Base-by-base conservation (phyloP, 106 monocot species). In the Amphibolis antarctica region DNA sequence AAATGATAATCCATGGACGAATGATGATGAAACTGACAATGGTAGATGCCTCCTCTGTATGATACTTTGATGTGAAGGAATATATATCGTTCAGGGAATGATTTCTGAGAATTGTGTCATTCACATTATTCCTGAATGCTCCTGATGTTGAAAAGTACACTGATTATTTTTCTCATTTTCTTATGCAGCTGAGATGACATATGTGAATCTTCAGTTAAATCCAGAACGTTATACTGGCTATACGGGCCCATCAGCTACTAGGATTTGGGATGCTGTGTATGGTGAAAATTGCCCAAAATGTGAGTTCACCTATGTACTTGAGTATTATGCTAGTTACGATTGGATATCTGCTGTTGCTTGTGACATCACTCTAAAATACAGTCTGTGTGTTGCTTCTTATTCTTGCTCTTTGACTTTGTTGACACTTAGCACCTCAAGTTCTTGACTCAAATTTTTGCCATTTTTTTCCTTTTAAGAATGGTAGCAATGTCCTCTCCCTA, bases 201-300 rank as follows among this genome's bases (percentile, higher is more conserved):
- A 96, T 84, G 94, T 90, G 30, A 96, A 96, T 58, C 94, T 96
- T 59, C 89, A 82, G 56, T 69, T 96, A 56, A 89, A 96, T 50
- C 89, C 89, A 70, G 94, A 96, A 74, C 81, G 94, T 9, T 96
- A 86, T 62, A 96, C 89, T 67, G 94, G 94, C 11, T 96, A 86
- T 65, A 67, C 67, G 15, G 94, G 94, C 22, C 68, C 79, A 76
- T 96, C 89, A 63, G 78, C 94, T 55, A 42, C 66, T 59, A 79
- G 86, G 58, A 89, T 96, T 77, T 96, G 94, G 94, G 86, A 84
- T 60, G 79, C 89, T 61, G 61, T 96, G 52, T 96, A 96, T 64
- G 76, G 78, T 62, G 94, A 96, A 82, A 96, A 86, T 72, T 96
- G 89, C 68, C 89, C 94, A 29, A 84, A 80, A 80, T 84, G 94